These are phyloP conservation scores for Kernera saxatilis DNA, from an alignment of 345 rosid genomes.

Conservation along the genomic window DNA sequence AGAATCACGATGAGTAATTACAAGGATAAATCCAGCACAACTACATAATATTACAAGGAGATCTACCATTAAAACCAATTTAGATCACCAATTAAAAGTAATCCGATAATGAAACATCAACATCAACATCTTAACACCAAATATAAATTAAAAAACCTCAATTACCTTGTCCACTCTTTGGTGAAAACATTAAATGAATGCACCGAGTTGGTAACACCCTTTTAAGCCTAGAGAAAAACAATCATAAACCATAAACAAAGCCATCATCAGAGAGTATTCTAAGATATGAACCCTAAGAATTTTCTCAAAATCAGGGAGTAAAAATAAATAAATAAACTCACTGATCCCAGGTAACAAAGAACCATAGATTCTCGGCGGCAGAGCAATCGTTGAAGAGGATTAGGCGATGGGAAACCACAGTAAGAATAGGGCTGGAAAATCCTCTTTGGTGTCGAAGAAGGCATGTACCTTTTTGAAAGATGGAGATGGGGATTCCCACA, in stretches of 20 bases:
- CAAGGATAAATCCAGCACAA: slow-evolving; percentile 52
- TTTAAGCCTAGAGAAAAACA: slow-evolving; percentile 46
- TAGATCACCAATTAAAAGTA: background rate
- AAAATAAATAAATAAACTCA: too few species aligned
- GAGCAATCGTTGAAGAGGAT: too few species aligned
- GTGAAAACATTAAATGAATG: slow-evolving; percentile 57
- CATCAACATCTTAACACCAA: background rate
- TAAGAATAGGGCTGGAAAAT: slow-evolving; percentile 72
- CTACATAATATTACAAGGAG: background rate
- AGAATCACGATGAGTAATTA: background rate
- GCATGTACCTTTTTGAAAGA: slow-evolving; percentile 44
- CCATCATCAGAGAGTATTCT: background rate
- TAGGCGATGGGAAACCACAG: slow-evolving; percentile 62
- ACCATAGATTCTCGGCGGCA: slow-evolving; percentile 58
- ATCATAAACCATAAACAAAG: background rate
- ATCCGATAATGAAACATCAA: background rate
- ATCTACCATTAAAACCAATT: background rate
- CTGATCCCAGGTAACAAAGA: slow-evolving; percentile 67
- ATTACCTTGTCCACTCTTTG: slow-evolving; percentile 74
- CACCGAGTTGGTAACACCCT: slow-evolving; percentile 74
- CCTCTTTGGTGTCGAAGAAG: slow-evolving; percentile 55
- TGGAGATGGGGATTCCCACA: slow-evolving; percentile 53
- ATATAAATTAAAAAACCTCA: background rate
- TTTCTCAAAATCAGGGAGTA: too few species aligned
- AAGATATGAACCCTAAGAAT: background rate